Base-by-base conservation (phyloP, 2,329 filamentous ascomycete species). In the Ophiosphaerella herpotricha region DNA sequence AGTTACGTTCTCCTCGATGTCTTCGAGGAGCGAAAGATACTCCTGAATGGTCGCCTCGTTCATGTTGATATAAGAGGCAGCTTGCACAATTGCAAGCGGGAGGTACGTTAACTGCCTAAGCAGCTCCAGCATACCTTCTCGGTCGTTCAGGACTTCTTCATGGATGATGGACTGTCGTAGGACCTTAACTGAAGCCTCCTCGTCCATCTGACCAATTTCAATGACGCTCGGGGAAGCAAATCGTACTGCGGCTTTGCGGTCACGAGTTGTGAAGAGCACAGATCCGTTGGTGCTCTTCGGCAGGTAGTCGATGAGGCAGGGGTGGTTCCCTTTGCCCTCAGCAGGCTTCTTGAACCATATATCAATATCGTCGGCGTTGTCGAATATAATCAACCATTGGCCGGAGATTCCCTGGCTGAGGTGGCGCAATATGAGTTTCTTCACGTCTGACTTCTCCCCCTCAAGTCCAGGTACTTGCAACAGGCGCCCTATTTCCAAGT, bases 311-410 rank as follows among this genome's bases (percentile, higher is more conserved):
- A 29, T 38, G 2, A 74, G 26, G 32, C 23, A 26, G 21, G 39
- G 21, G 26, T 42, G 26, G 26, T 33, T 14, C 55, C 55, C 37
- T 18, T 18, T 18, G 18, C 18, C 18, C 18, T 18, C 18, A 18
- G 18, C 18, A 18, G 18, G 18, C 18, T 18, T 18, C 18, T 18
- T 18, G 18, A 67, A 64, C 1, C 74, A 46, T 3, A 77, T 48
- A 2, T 68, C 50, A 7, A 42, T 39, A 48, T 80, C 74, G 46
- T 80, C 75, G 14, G 73, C 74, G 42, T 78, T 80, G 47, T 80
- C 76, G 16, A 80, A 18, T 18, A 18, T 18, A 18, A 18, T 18
- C 42, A 37, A 80, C 61, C 33, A 79, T 46, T 2, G 80, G 61
- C 77, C 75, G 18, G 18, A 80, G 1, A 52, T 49, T 1, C 63